Evolutionary conservation across 2,329 filamentous ascomycete genomes (phyloP).

Genomic region (Aspergillus luchuensis): DNA sequence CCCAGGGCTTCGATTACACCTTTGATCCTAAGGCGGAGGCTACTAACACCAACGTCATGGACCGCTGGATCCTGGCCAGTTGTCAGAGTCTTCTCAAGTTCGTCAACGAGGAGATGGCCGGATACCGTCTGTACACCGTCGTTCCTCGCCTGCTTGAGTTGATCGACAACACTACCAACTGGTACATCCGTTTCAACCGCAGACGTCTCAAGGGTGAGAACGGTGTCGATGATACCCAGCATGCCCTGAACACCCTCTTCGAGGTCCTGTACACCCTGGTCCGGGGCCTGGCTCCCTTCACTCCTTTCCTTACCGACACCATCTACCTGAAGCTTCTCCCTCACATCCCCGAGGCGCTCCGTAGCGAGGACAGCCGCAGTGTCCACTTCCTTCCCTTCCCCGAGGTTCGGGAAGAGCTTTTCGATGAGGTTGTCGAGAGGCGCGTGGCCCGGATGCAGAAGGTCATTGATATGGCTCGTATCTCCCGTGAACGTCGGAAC

Average conservation of each 20-base stretch:
- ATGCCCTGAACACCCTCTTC: slow-evolving; percentile 91
- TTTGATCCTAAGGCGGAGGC: slow-evolving; percentile 77
- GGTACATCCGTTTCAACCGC: slow-evolving; percentile 96
- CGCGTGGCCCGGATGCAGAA: slow-evolving; percentile 89
- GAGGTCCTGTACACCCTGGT: slow-evolving; percentile 89
- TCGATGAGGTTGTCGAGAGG: slow-evolving; percentile 82
- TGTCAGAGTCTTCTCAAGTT: slow-evolving; percentile 90
- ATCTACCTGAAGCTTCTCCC: slow-evolving; percentile 85
- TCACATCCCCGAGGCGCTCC: slow-evolving; percentile 73
- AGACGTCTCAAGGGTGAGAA: slow-evolving; percentile 88
- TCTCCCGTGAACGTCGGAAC: slow-evolving; percentile 80
- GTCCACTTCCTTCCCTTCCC: slow-evolving; percentile 94
- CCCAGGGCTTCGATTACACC: slow-evolving; percentile 71
- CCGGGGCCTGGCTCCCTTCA: slow-evolving; percentile 88
- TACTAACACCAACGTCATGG: slow-evolving; percentile 88
- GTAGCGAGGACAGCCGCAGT: slow-evolving; percentile 73
- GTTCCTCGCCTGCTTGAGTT: slow-evolving; percentile 79
- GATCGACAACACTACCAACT: slow-evolving; percentile 96
- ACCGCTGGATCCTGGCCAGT: slow-evolving; percentile 90
- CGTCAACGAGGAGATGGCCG: slow-evolving; percentile 87
- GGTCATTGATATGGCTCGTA: slow-evolving; percentile 86
- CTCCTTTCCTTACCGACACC: slow-evolving; percentile 90
- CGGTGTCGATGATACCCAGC: slow-evolving; percentile 79
- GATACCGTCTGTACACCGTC: slow-evolving; percentile 83
- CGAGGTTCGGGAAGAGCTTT: slow-evolving; percentile 82